These are phyloP conservation scores for Ceratobasidium papillatum DNA, from an alignment of 1,284 basidiomycete genomes.

Conservation along the genomic window DNA sequence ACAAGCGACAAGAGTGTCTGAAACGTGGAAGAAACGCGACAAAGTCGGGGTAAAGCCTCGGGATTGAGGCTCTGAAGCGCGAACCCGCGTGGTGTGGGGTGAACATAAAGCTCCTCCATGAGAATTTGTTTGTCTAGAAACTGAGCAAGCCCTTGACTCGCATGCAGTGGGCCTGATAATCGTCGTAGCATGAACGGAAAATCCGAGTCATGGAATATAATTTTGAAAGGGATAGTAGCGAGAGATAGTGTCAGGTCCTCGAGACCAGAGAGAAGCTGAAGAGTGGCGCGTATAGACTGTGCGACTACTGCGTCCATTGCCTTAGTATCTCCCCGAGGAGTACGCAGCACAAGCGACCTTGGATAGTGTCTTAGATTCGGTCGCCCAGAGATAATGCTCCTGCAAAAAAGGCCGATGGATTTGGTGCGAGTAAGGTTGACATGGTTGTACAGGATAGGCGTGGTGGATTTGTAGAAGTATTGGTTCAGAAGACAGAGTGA, in stretches of 20 bases:
- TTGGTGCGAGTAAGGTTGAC: conserved; percentile 12
- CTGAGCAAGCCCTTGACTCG: conserved; percentile 5
- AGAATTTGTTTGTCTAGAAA: conserved; percentile 16
- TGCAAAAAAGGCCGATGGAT: conserved; percentile 22
- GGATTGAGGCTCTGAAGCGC: not conserved
- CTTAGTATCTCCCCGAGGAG: conserved; percentile 17
- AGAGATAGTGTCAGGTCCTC: conserved; percentile 10
- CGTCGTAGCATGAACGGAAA: conserved; percentile 14
- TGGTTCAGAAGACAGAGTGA: conserved; percentile 26
- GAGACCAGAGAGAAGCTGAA: conserved; percentile 11
- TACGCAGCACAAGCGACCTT: not conserved
- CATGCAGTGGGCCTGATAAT: conserved; percentile 16
- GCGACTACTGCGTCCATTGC: conserved; percentile 15
- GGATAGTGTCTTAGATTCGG: not conserved
- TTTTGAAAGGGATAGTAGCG: not conserved
- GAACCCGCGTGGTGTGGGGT: conserved; percentile 4
- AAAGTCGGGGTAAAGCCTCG: conserved; percentile 4
- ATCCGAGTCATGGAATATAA: conserved; percentile 3
- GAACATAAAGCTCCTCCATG: conserved; percentile 5
- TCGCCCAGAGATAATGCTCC: conserved; percentile 2
- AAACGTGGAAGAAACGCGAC: not conserved
- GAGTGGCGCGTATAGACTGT: conserved; percentile 11
- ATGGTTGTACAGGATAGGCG: conserved; percentile 17
- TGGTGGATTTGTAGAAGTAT: conserved; percentile 17
- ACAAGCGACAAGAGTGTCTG: conserved; percentile 6